A percentile compares a stretch with the other conserved stretches of the same genome.
Conservation (phyloP, 768 basidiomycete species). For the Amylocystis lapponica region DNA sequence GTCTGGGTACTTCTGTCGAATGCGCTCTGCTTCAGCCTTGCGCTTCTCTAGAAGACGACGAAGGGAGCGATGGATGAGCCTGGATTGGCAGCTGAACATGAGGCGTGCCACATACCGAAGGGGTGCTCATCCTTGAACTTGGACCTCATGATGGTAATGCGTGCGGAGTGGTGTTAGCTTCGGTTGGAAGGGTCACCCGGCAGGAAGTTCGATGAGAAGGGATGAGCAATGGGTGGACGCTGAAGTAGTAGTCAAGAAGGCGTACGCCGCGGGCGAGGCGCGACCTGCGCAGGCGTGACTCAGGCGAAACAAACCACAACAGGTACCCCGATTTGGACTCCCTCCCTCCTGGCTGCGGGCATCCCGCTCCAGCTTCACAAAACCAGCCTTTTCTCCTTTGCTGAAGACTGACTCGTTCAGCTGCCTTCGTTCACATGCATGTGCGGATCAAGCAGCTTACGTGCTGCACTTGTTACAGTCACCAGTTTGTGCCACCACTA, state of each 20-base stretch:
- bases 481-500: too few species aligned
- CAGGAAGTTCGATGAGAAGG: constrained; percentile 1
- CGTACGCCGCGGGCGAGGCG: constrained; percentile 15
- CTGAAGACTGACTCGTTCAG: too few species aligned
- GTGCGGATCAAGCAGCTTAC: too few species aligned
- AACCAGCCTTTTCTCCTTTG: too few species aligned
- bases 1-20: constrained; percentile 97
- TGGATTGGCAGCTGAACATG: constrained; percentile 22
- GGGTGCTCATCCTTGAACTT: constrained; percentile 99
- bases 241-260: constrained; percentile 18
- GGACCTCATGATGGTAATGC: constrained; percentile 60
- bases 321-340: constrained; percentile 13
- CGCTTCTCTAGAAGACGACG: constrained; percentile 72
- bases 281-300: constrained; percentile 15
- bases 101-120: constrained; percentile 64
- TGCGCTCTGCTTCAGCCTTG: constrained; percentile 98
- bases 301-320: constrained; percentile 20
- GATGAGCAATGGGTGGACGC: constrained; percentile 13
- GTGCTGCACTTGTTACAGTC: too few species aligned
- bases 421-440: too few species aligned
- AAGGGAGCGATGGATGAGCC: constrained; percentile 27
- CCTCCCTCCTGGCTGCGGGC: neutral
- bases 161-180: neutral
- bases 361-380: neutral
- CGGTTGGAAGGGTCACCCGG: neutral